A percentile compares a stretch with the other conserved stretches of the same genome.
Evolutionary conservation across 2,329 filamentous ascomycete species (phyloP).

Genomic region (Aspergillus sp.): DNA sequence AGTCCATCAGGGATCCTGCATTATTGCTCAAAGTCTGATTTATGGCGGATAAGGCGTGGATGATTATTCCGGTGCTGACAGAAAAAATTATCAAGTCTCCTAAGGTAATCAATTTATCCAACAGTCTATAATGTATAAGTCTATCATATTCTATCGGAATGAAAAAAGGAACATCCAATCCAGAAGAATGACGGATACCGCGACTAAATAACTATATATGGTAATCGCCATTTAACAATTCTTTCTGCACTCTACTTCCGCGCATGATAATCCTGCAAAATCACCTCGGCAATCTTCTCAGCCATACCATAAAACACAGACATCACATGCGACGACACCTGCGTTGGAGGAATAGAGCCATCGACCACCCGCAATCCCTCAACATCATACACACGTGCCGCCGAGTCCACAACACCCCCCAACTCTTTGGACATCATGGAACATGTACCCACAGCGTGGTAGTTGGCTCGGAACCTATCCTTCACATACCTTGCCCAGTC

Average conservation of each 20-base stretch:
- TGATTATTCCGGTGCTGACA: too few species aligned
- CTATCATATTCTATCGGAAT: too few species aligned
- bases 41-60: too few species aligned
- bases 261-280: slow-evolving; percentile 9
- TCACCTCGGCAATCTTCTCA: slow-evolving; percentile 14
- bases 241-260: neutral
- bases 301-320: slow-evolving; percentile 26
- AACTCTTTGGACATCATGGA: slow-evolving; percentile 27
- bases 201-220: too few species aligned
- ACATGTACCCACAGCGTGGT: slow-evolving; percentile 25
- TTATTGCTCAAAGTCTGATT: too few species aligned
- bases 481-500: slow-evolving; percentile 18
- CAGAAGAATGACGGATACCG: too few species aligned
- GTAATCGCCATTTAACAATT: too few species aligned
- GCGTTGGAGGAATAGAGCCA: slow-evolving; percentile 29
- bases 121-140: too few species aligned
- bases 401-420: slow-evolving; percentile 26
- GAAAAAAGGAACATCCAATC: too few species aligned
- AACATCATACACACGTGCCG: slow-evolving; percentile 24
- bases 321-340: slow-evolving; percentile 26
- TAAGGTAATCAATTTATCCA: too few species aligned
- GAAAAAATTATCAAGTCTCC: too few species aligned
- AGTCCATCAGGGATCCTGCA: too few species aligned
- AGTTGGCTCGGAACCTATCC: slow-evolving; percentile 22
- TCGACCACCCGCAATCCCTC: slow-evolving; percentile 31